Evolutionary conservation across 176 grass and related monocot genomes (phyloP).

Genomic region (Carex scoparia): DNA sequence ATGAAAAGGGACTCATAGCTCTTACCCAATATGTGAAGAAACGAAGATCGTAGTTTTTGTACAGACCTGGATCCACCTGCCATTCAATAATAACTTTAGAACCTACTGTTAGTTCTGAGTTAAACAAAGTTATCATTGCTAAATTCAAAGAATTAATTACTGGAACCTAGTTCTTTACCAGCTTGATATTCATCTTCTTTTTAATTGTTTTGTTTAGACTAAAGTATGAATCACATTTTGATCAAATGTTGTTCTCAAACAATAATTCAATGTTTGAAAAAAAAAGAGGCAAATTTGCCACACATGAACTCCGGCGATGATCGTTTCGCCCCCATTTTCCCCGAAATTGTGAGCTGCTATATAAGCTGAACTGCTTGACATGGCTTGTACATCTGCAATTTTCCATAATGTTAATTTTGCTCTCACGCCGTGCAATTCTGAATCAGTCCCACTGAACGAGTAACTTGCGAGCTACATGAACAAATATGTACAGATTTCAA

Average conservation of each 20-base stretch:
- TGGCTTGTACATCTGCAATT: background rate
- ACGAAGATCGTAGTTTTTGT: conserved; percentile 30
- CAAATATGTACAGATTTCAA: background rate
- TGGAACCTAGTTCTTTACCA: background rate
- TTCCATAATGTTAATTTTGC: conserved; percentile 23
- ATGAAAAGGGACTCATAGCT: too few relatives aligned
- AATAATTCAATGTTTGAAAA: background rate
- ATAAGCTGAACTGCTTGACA: conserved; percentile 9
- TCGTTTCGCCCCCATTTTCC: background rate
- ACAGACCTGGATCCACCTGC: conserved; percentile 21
- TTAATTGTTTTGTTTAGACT: background rate
- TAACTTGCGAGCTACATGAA: background rate
- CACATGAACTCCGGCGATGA: conserved; percentile 28
- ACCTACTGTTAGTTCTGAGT: background rate
- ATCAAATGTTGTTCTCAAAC: background rate
- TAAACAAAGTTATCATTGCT: background rate
- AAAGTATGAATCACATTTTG: background rate
- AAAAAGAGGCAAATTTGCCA: background rate
- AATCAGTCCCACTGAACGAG: background rate
- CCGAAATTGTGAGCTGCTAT: background rate
- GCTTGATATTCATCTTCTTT: background rate
- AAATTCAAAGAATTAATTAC: background rate
- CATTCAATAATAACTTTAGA: background rate
- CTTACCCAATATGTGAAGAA: conserved; percentile 50
- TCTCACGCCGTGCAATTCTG: conserved; percentile 18